Conservation (phyloP, 768 basidiomycete genomes). For the Suillus luteus region DNA sequence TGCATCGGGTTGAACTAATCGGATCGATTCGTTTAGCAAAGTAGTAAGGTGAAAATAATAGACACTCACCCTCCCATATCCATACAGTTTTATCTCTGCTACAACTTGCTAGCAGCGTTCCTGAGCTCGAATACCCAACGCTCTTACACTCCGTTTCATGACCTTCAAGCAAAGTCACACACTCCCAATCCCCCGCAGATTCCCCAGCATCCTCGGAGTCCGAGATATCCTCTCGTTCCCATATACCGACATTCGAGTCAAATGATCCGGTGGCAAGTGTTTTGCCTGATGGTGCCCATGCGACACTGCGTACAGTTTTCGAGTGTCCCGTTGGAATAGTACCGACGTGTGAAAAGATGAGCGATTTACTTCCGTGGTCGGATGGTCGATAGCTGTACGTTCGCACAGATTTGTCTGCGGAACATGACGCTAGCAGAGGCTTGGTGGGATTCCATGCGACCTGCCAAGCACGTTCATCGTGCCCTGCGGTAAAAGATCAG, state of each 20-base stretch:
- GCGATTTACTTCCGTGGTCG: constrained; percentile 18
- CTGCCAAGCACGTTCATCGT: constrained; percentile 86
- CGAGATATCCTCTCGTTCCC: constrained; percentile 65
- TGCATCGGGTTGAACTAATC: constrained; percentile 79
- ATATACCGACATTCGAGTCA: constrained; percentile 88
- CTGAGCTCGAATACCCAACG: constrained; percentile 79
- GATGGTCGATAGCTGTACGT: constrained; percentile 67
- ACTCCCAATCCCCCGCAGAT: constrained; percentile 75
- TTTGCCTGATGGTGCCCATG: constrained; percentile 87
- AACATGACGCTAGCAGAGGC: constrained; percentile 88
- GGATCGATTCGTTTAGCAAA: background rate
- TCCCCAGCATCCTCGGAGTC: constrained; percentile 37
- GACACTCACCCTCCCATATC: constrained; percentile 90
- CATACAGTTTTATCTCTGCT: constrained; percentile 97
- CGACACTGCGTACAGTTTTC: constrained; percentile 82
- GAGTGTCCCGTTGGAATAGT: constrained; percentile 83
- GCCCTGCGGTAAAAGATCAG: constrained; percentile 44
- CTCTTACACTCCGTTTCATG: constrained; percentile 98
- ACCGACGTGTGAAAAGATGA: constrained; percentile 53
- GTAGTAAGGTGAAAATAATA: background rate
- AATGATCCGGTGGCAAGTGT: constrained; percentile 92
- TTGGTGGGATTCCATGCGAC: constrained; percentile 86
- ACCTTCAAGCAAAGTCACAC: constrained; percentile 82
- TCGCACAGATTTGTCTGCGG: constrained; percentile 89
- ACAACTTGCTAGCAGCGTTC: constrained; percentile 85